phyloP scores from a whole-genome alignment of 768 basidiomycete species.

The Naganishia kalamii region DNA sequence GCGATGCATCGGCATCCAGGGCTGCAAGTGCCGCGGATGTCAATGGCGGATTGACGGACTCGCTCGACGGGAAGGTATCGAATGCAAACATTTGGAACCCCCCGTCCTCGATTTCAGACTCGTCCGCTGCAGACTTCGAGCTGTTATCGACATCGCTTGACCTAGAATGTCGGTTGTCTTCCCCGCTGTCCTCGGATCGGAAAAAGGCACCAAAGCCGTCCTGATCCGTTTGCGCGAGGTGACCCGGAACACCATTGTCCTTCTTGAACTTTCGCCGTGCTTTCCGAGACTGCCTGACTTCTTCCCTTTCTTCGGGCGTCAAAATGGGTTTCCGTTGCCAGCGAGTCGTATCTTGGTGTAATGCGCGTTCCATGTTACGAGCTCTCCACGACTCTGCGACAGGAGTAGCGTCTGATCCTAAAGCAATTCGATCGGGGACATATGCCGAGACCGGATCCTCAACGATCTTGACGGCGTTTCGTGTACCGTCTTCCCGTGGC shows the following conservation, averaged over 20 bases:
- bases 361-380: conserved; percentile 18
- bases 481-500: no score
- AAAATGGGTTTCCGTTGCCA: not conserved
- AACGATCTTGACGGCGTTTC: no score
- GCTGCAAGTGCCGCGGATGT: not conserved
- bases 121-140: not conserved
- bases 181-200: not conserved
- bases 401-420: not conserved
- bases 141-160: no score
- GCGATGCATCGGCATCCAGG: not conserved
- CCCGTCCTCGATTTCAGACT: not conserved
- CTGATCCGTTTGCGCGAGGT: not conserved
- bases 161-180: not conserved
- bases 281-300: not conserved
- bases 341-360: not conserved
- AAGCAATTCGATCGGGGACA: no score
- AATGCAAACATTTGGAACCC: not conserved
- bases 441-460: no score
- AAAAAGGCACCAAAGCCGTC: not conserved
- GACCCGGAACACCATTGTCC: not conserved
- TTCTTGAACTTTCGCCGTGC: not conserved
- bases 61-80: not conserved
- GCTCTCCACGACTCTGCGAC: conserved; percentile 17
- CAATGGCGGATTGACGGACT: not conserved
- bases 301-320: not conserved